Evolutionary conservation across 2,329 filamentous ascomycete species (phyloP).

Genomic region (Teratosphaeria destructans): DNA sequence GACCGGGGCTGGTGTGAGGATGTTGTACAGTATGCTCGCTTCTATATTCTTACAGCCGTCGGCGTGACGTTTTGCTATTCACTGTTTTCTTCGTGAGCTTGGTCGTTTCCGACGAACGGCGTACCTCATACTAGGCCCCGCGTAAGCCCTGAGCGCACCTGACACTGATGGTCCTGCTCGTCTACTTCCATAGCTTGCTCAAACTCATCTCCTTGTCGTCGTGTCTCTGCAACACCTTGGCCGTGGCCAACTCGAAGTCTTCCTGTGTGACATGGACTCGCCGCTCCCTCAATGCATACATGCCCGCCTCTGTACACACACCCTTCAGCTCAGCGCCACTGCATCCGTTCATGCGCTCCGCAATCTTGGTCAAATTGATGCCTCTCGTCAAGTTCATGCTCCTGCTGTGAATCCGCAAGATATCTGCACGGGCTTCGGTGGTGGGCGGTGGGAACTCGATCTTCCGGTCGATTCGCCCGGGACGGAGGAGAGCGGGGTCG

Average conservation of each 20-base stretch:
- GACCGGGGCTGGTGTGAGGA: too few species aligned
- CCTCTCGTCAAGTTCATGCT: constrained; percentile 98
- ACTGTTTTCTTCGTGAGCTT: background rate
- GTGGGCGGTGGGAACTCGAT: constrained; percentile 98
- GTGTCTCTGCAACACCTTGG: constrained; percentile 99
- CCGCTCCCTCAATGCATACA: constrained; percentile 92
- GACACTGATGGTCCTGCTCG: background rate
- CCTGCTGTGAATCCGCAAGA: constrained; percentile 90
- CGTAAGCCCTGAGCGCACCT: background rate
- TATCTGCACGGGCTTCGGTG: constrained; percentile 92
- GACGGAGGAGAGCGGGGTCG: constrained; percentile 84
- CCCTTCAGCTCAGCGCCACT: constrained; percentile 96
- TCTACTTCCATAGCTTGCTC: constrained; percentile 73
- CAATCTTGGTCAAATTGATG: constrained; percentile 96
- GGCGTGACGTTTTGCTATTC: background rate
- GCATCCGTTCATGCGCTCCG: constrained; percentile 99
- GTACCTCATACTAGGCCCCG: too few species aligned
- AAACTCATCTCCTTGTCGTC: constrained; percentile 94
- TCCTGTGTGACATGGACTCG: constrained; percentile 98
- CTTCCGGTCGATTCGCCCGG: constrained; percentile 97
- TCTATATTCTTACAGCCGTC: background rate
- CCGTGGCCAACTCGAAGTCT: constrained; percentile 95
- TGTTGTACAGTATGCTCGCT: background rate
- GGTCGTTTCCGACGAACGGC: background rate
- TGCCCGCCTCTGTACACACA: constrained; percentile 95